Conservation (phyloP, 139 green algal genomes). For the Chlorella vulgaris region DNA sequence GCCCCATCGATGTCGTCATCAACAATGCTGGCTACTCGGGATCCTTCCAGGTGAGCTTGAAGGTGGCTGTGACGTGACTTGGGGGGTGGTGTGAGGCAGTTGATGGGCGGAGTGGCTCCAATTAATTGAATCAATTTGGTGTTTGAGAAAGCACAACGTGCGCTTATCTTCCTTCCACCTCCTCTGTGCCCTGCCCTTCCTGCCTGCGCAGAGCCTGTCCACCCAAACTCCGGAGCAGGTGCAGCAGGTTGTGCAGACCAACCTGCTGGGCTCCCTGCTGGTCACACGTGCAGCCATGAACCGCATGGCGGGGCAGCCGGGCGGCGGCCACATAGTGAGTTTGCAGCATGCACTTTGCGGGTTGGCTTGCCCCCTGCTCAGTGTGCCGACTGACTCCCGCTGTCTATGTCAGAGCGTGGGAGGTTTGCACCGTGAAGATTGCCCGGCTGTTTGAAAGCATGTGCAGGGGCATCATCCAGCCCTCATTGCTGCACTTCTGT, state of each 20-base stretch:
- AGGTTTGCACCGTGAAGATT: no score
- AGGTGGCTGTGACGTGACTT: not conserved
- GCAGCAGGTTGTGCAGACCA: slow-evolving; percentile 78
- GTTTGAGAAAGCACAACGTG: no score
- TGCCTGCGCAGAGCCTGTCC: slow-evolving; percentile 42
- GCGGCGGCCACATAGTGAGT: slow-evolving; percentile 81
- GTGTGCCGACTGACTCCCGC: no score
- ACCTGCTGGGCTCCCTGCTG: slow-evolving; percentile 84
- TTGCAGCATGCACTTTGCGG: no score
- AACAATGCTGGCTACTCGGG: slow-evolving; percentile 84
- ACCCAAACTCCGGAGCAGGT: slow-evolving; percentile 53
- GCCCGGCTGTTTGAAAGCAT: no score
- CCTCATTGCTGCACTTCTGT: no score
- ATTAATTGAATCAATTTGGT: no score
- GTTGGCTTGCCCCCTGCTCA: no score
- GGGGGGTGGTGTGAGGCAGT: no score
- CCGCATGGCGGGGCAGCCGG: slow-evolving; percentile 58
- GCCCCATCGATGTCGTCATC: slow-evolving; percentile 72
- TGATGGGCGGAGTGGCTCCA: not conserved
- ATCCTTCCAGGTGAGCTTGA: slow-evolving; percentile 60
- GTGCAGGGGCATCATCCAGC: no score
- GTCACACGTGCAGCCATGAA: slow-evolving; percentile 61
- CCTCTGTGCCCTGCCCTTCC: not conserved
- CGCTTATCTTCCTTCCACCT: not conserved
- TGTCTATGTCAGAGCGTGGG: no score